A percentile compares a stretch with the other conserved stretches of the same genome.
Conservation (phyloP, 768 basidiomycete species). For the Botryobasidium botryosum region DNA sequence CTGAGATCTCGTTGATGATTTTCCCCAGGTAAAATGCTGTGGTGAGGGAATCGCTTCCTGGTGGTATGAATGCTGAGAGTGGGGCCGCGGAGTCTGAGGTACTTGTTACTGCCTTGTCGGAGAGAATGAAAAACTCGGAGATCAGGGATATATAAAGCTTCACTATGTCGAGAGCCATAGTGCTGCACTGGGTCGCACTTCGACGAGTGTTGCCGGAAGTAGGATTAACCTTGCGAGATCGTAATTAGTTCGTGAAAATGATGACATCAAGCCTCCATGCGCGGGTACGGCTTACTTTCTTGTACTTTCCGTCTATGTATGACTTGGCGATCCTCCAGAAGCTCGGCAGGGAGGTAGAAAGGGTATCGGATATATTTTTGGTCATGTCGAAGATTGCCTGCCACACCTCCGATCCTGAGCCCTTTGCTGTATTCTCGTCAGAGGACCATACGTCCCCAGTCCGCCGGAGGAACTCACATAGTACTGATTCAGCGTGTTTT, state of each 20-base stretch:
- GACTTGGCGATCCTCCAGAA: constrained; percentile 88
- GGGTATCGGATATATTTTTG: constrained; percentile 71
- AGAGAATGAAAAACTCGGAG: constrained; percentile 72
- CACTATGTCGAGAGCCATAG: constrained; percentile 77
- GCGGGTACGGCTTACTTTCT: constrained; percentile 49
- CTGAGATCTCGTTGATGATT: constrained; percentile 71
- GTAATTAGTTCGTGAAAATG: background rate
- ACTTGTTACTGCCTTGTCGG: constrained; percentile 56
- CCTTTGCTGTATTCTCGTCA: constrained; percentile 44
- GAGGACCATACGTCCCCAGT: too few species aligned
- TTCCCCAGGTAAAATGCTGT: constrained; percentile 65
- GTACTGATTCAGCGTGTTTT: constrained; percentile 41
- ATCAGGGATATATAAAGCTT: constrained; percentile 71
- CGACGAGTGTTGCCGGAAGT: constrained; percentile 31
- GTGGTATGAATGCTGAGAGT: constrained; percentile 40
- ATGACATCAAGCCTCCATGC: background rate
- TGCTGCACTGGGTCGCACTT: constrained; percentile 64
- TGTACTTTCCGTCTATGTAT: constrained; percentile 87
- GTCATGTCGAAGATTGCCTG: constrained; percentile 58
- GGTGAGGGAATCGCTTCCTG: constrained; percentile 63
- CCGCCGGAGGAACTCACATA: constrained; percentile 33
- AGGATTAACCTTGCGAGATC: constrained; percentile 13
- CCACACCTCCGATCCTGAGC: constrained; percentile 67
- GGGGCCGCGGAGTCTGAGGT: constrained; percentile 25
- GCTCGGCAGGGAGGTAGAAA: constrained; percentile 70